Percentiles rank a stretch among this genome's conserved stretches.
These are phyloP conservation scores for Lotus japonicus DNA, from an alignment of 306 rosid species.

Conservation along the genomic window DNA sequence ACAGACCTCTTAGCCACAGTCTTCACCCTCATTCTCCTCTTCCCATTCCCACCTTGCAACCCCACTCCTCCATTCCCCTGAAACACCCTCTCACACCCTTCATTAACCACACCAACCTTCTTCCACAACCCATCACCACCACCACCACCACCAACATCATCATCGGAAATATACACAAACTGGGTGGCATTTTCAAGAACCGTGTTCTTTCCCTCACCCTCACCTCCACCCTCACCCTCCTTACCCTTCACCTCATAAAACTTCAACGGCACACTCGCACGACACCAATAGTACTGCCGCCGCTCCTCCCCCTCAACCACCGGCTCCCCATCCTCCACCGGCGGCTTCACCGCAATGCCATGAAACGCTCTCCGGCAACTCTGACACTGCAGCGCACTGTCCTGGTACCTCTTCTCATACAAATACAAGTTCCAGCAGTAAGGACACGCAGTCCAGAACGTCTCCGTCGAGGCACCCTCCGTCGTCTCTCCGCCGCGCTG, in stretches of 20 bases:
- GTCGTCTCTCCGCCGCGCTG: background rate
- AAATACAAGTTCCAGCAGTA: conserved; percentile 54
- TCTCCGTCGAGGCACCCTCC: too few species aligned
- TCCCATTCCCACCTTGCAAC: conserved; percentile 10
- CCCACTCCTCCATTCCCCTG: background rate
- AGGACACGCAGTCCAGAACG: conserved; percentile 79
- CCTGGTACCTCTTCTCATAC: conserved; percentile 46
- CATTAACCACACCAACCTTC: background rate
- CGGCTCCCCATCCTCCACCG: conserved; percentile 24
- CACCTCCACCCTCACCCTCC: background rate
- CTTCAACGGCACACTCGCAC: conserved; percentile 30
- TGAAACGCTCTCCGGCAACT: conserved; percentile 45
- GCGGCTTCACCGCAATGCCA: conserved; percentile 45
- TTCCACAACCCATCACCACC: background rate
- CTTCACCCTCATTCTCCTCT: conserved; percentile 35
- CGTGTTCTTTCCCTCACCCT: background rate
- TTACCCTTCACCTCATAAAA: conserved; percentile 12
- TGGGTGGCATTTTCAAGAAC: background rate
- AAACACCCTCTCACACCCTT: background rate
- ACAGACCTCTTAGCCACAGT: conserved; percentile 31
- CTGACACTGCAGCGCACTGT: conserved; percentile 52
- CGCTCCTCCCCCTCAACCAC: conserved; percentile 32
- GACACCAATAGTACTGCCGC: conserved; percentile 35
- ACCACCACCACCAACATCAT: background rate
- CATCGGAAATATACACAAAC: conserved; percentile 14